Percentiles rank a stretch among this genome's conserved stretches.
Evolutionary conservation across 202 grass and related monocot species (phyloP).

Genomic region (Setaria viridis): DNA sequence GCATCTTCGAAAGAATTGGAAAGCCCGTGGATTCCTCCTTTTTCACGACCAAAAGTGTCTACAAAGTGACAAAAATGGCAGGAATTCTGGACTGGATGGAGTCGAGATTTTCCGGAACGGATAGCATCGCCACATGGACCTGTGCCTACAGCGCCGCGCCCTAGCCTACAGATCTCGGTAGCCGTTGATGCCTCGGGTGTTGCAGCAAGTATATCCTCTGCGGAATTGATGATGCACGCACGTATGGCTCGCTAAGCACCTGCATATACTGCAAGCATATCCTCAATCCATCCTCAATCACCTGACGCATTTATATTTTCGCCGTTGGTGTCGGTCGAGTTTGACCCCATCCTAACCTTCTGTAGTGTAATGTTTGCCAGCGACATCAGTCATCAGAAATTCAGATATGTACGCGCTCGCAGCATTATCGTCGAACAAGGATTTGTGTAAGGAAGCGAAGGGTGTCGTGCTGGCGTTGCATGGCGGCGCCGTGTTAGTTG

Average conservation of each 20-base stretch:
- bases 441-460: background rate
- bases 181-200: slow-evolving; percentile 5
- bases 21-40: no score
- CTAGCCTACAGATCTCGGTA: background rate
- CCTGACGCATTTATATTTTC: background rate
- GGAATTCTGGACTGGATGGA: background rate
- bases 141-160: background rate
- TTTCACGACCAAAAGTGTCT: no score
- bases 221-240: background rate
- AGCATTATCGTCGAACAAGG: background rate
- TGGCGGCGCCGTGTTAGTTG: background rate
- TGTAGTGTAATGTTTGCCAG: background rate
- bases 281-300: background rate
- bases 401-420: background rate
- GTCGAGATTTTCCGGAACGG: background rate
- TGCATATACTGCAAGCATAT: background rate
- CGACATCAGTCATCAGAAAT: background rate
- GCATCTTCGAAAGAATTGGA: no score
- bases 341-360: background rate
- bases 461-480: background rate
- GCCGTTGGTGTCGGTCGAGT: background rate
- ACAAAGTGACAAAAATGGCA: background rate
- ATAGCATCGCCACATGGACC: slow-evolving; percentile 40
- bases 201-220: background rate
- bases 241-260: background rate